Conservation (phyloP, 768 basidiomycete species). For the Phlebiopsis flavidoalba region DNA sequence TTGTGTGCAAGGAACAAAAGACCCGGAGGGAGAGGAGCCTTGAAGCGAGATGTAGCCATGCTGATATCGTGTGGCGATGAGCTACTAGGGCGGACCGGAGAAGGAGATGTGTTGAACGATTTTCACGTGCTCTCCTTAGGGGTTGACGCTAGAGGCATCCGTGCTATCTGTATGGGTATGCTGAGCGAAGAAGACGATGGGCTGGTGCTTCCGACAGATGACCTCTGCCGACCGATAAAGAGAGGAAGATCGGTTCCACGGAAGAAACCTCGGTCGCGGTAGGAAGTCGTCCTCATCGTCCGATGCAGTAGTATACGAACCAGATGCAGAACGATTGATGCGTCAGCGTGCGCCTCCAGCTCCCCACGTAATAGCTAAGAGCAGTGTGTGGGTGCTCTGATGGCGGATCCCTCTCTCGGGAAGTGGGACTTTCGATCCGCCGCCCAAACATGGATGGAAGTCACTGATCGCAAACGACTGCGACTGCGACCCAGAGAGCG, state of each 20-base stretch:
- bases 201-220: constrained; percentile 31
- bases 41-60: constrained; percentile 52
- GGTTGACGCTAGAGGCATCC: constrained; percentile 9
- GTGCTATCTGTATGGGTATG: constrained; percentile 14
- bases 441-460: constrained; percentile 40
- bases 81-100: constrained; percentile 14
- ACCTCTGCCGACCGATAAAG: constrained; percentile 42
- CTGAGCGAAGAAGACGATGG: constrained; percentile 21
- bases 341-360: constrained; percentile 40
- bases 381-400: constrained; percentile 40
- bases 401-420: too few species aligned
- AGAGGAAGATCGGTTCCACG: constrained; percentile 38
- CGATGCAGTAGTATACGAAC: constrained; percentile 25
- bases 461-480: constrained; percentile 10
- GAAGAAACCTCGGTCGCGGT: constrained; percentile 28
- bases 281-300: constrained; percentile 32
- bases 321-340: constrained; percentile 18
- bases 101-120: constrained; percentile 1
- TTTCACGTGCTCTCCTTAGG: constrained; percentile 6
- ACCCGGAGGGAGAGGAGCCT: constrained; percentile 72
- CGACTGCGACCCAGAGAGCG: constrained; percentile 1
- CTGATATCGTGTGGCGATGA: constrained; percentile 54
- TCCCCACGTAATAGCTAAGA: constrained; percentile 39
- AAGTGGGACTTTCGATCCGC: constrained; percentile 21
- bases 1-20: constrained; percentile 64